phyloP scores from a whole-genome alignment of 306 rosid genomes.

The Heteromeles arbutifolia region DNA sequence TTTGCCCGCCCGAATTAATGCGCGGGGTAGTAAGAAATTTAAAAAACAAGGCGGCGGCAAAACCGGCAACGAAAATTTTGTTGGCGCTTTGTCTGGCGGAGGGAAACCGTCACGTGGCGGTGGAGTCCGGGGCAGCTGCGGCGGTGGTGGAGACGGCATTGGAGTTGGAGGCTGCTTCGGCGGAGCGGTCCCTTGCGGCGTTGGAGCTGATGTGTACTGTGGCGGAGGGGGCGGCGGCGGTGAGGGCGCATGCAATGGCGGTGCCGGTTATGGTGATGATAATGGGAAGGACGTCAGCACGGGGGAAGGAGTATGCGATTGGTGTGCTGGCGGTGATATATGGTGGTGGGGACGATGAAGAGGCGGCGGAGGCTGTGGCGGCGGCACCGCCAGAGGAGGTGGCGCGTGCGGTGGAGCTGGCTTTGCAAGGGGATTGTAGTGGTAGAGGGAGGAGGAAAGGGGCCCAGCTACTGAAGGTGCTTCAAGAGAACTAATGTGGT shows the following conservation, averaged over 20 bases:
- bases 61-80: constrained; percentile 55
- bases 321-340: constrained; percentile 74
- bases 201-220: constrained; percentile 81
- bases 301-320: constrained; percentile 79
- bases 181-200: constrained; percentile 76
- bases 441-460: constrained; percentile 80
- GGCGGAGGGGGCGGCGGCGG: constrained; percentile 75
- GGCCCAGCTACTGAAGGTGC: constrained; percentile 50
- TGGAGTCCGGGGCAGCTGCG: constrained; percentile 66
- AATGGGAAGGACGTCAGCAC: constrained; percentile 78
- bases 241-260: constrained; percentile 71
- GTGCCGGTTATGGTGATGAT: constrained; percentile 83
- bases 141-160: constrained; percentile 61
- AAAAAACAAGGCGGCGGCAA: constrained; percentile 30
- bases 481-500: constrained; percentile 17
- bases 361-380: constrained; percentile 9
- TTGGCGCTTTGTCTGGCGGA: constrained; percentile 78
- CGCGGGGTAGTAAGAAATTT: constrained; percentile 41
- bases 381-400: constrained; percentile 83
- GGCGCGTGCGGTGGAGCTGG: constrained; percentile 90
- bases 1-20: constrained; percentile 68
- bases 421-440: constrained; percentile 73
- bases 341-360: constrained; percentile 23
- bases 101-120: constrained; percentile 70
- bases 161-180: constrained; percentile 63